Evolutionary conservation across 2,329 filamentous ascomycete genomes (phyloP).

Genomic region (Cercospora nicotianae): DNA sequence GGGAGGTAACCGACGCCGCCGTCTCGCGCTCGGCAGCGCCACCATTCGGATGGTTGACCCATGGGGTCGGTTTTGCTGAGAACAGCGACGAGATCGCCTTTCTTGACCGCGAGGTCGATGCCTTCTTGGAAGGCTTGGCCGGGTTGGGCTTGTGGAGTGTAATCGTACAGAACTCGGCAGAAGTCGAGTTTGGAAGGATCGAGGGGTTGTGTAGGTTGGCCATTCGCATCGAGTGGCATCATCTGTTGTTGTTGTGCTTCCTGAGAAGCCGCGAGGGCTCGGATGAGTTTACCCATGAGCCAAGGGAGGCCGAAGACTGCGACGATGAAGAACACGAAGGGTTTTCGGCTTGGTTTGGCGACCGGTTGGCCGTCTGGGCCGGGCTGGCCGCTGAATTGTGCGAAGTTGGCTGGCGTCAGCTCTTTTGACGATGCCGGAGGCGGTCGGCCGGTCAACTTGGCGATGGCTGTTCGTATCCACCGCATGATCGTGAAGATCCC

Average conservation of each 20-base stretch:
- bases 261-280: constrained; percentile 75
- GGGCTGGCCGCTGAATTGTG: constrained; percentile 70
- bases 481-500: constrained; percentile 95
- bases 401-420: constrained; percentile 87
- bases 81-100: constrained; percentile 93
- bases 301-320: constrained; percentile 95
- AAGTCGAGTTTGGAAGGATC: constrained; percentile 94
- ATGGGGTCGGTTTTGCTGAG: constrained; percentile 89
- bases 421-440: constrained; percentile 82
- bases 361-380: constrained; percentile 65
- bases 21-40: constrained; percentile 88
- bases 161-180: constrained; percentile 92
- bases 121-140: constrained; percentile 54
- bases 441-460: constrained; percentile 88
- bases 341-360: constrained; percentile 83
- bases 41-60: constrained; percentile 93
- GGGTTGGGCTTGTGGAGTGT: constrained; percentile 70
- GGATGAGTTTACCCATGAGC: constrained; percentile 94
- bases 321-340: constrained; percentile 90
- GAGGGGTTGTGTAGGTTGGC: constrained; percentile 54
- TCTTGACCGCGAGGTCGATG: constrained; percentile 87
- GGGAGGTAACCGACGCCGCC: constrained; percentile 90
- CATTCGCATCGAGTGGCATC: constrained; percentile 47
- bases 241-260: constrained; percentile 74
- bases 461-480: constrained; percentile 88